Evolutionary conservation across 148 eudicot species (phyloP).

Genomic region (Rhododendron molle): DNA sequence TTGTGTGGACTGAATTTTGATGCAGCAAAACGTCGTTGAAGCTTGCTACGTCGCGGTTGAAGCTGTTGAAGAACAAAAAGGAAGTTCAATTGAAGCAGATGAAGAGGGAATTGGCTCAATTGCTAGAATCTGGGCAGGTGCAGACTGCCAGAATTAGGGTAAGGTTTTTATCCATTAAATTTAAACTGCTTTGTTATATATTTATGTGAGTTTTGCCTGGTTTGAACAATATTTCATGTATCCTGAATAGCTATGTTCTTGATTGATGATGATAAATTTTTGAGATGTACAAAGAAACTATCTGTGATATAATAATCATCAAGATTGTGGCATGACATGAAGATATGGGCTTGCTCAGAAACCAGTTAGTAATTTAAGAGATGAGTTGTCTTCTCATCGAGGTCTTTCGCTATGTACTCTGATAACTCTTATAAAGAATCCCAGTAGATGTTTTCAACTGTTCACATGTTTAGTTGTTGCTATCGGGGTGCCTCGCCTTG

Average conservation of each 20-base stretch:
- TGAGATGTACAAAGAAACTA: neutral
- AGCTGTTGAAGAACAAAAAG: constrained; percentile 88
- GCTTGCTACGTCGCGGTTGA: constrained; percentile 71
- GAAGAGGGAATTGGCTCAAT: constrained; percentile 74
- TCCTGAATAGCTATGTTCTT: neutral
- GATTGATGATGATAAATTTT: neutral
- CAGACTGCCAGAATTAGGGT: constrained; percentile 90
- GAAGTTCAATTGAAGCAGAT: constrained; percentile 64
- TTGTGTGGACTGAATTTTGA: constrained; percentile 15
- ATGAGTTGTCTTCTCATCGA: neutral
- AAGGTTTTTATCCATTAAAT: constrained; percentile 9
- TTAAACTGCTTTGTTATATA: neutral
- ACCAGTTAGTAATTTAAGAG: neutral
- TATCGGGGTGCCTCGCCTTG: neutral
- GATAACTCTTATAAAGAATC: neutral
- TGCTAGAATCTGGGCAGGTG: constrained; percentile 83
- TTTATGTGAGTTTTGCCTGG: neutral
- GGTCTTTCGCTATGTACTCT: neutral
- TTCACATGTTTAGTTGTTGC: neutral
- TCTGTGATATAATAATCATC: neutral
- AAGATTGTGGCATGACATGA: neutral
- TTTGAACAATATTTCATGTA: neutral
- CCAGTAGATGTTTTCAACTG: neutral
- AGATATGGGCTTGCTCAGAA: no score
- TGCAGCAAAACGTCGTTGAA: constrained; percentile 88